These are phyloP conservation scores for Xylariaceae sp. DNA, from an alignment of 2,329 filamentous ascomycete species.

Conservation along the genomic window DNA sequence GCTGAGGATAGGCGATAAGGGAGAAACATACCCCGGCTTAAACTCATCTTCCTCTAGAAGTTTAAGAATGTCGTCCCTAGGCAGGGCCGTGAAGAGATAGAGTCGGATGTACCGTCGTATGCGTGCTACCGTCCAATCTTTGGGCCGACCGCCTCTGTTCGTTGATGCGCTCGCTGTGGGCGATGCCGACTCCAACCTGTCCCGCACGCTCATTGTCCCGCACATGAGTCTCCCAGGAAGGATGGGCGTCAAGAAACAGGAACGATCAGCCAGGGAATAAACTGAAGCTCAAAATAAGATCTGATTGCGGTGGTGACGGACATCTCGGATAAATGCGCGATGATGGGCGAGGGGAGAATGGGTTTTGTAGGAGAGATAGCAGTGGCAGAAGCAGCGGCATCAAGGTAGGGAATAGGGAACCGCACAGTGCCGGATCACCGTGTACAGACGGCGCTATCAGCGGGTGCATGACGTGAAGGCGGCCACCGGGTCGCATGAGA, in stretches of 20 bases:
- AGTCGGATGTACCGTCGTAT: slow-evolving; percentile 52
- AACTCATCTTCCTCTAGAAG: slow-evolving; percentile 45
- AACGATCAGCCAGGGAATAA: slow-evolving; percentile 1
- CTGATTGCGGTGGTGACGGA: slow-evolving; percentile 12
- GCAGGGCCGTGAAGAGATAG: slow-evolving; percentile 54
- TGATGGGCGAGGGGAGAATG: slow-evolving; percentile 11
- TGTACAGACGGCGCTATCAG: not conserved
- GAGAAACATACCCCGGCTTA: slow-evolving; percentile 42
- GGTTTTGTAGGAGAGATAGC: slow-evolving; percentile 17
- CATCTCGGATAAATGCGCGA: slow-evolving; percentile 15
- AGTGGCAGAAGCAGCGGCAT: not conserved
- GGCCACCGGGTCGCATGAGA: not conserved
- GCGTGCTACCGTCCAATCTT: slow-evolving; percentile 51
- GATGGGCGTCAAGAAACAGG: slow-evolving; percentile 4
- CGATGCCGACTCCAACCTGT: slow-evolving; percentile 28
- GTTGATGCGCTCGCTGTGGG: slow-evolving; percentile 29
- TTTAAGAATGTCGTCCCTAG: slow-evolving; percentile 45
- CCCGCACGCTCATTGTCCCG: slow-evolving; percentile 1
- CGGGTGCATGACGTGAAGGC: not conserved
- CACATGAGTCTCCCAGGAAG: slow-evolving; percentile 1
- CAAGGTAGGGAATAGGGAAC: no score
- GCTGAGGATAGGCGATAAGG: not conserved
- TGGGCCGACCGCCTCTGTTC: slow-evolving; percentile 46
- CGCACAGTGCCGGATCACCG: not conserved
- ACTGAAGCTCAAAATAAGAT: slow-evolving; percentile 5